Evolutionary conservation across 805 yeast genomes (phyloP), one percentile per base, ranked within the genome.

Genomic region (Zygosaccharomyces bailii): DNA sequence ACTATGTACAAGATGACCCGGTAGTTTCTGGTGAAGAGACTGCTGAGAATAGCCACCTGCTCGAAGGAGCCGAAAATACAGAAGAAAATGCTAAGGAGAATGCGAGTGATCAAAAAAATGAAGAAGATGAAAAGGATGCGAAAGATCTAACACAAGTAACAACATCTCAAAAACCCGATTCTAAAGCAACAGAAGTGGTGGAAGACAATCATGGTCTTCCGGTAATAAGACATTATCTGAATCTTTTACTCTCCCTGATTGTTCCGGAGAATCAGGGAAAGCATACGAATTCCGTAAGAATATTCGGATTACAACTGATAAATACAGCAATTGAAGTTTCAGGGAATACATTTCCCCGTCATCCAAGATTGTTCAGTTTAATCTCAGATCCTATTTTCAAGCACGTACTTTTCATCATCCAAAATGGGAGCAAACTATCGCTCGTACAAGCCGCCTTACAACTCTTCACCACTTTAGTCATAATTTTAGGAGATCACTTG

Each of bases 301-400:
- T 86, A 10, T 80, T 91, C 67, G 93, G 96, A 0, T 67, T 93
- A 29, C 76, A 82, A 21, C 74, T 91, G 32, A 72, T 93, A 32
- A 82, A 80, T 43, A 82, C 84, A 0, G 84, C 95, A 1, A 73
- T 93, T 39, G 98, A 93, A 64, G 82, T 86, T 4, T 73, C 88
- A 8, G 96, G 96, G 2, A 68, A 72, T 42, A 61, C 67, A 21
- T 73, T 89, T 41, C 70, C 76, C 3, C 56, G 66, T 6, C 91
- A 86, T 58, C 80, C 85, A 2, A 72, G 82, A 3, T 68, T 90
- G 36, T 74, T 87, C 60, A 75, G 73, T 14, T 67, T 88, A 20
- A 75, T 87, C 7, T 77, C 91, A 1, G 93, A 88, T 56, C 82
- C 86, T 7, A 76, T 90, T n/a, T 86, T 88, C 62, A 91, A 89